These are phyloP conservation scores for Blattamonas nauphoetae DNA, from an alignment of 78 protist genomes.

Conservation along the genomic window DNA sequence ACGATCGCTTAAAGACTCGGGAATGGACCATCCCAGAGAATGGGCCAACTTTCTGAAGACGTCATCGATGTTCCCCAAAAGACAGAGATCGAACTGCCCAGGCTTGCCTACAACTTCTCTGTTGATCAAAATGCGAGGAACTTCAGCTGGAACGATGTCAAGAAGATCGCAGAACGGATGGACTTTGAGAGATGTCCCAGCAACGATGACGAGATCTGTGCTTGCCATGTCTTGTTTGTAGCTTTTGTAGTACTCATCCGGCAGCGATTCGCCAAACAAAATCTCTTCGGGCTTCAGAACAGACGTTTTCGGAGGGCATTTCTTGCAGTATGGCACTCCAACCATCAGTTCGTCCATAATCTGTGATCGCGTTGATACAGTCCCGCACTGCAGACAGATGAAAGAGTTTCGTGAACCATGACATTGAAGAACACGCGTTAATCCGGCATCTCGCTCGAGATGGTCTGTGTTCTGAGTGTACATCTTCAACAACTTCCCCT, in stretches of 20 bases:
- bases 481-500: no score
- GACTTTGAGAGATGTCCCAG: slow-evolving; percentile 42
- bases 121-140: slow-evolving; percentile 63
- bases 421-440: no score
- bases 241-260: neutral
- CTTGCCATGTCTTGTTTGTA: neutral
- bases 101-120: slow-evolving; percentile 40
- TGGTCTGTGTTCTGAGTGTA: no score
- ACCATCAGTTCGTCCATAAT: no score
- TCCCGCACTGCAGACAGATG: no score
- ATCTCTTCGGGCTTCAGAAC: slow-evolving; percentile 39
- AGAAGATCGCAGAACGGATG: neutral
- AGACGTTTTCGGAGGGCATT: no score
- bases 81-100: neutral
- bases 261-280: slow-evolving; percentile 44
- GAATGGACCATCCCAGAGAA: neutral
- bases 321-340: no score
- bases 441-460: no score
- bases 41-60: neutral
- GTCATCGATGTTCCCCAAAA: neutral
- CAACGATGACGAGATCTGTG: slow-evolving; percentile 28
- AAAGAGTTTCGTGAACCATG: no score
- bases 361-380: no score
- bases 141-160: neutral
- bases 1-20: no score